Conservation (phyloP, 108 stramenopile genomes). For the Nannochloropsis granulata region DNA sequence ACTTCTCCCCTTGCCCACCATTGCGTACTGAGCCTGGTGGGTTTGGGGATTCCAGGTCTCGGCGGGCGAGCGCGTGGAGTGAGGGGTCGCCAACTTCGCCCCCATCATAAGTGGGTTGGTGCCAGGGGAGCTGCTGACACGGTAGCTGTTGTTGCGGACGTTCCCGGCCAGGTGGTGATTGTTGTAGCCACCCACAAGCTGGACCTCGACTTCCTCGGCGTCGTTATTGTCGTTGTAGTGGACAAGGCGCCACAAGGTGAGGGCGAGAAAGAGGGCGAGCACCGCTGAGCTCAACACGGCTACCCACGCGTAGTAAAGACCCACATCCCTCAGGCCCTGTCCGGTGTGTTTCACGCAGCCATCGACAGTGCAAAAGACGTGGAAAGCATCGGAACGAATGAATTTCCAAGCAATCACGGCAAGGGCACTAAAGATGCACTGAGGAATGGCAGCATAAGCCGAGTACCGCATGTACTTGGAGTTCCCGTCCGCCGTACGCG, state of each 20-base stretch:
- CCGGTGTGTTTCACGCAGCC: not conserved
- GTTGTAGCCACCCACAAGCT: not conserved
- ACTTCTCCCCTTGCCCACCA: not conserved
- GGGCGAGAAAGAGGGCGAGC: not conserved
- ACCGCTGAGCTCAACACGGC: not conserved
- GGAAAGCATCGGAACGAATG: not conserved
- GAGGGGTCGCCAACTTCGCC: not conserved
- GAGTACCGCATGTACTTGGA: not conserved
- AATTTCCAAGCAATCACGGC: not conserved
- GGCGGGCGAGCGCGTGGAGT: not conserved
- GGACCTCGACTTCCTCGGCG: not conserved
- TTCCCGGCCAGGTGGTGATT: not conserved
- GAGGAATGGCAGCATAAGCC: not conserved
- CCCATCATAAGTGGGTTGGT: not conserved
- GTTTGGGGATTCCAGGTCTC: not conserved
- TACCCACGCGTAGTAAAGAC: not conserved
- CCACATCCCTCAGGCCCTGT: not conserved
- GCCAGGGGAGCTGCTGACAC: not conserved
- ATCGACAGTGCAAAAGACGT: not conserved
- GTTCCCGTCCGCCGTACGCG: not conserved
- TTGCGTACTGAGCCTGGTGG: not conserved
- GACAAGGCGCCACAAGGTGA: not conserved
- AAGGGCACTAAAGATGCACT: not conserved
- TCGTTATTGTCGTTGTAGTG: not conserved
- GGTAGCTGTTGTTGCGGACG: not conserved